phyloP scores from a whole-genome alignment of 2,329 filamentous ascomycete species.

The Blastomyces emzantsi region DNA sequence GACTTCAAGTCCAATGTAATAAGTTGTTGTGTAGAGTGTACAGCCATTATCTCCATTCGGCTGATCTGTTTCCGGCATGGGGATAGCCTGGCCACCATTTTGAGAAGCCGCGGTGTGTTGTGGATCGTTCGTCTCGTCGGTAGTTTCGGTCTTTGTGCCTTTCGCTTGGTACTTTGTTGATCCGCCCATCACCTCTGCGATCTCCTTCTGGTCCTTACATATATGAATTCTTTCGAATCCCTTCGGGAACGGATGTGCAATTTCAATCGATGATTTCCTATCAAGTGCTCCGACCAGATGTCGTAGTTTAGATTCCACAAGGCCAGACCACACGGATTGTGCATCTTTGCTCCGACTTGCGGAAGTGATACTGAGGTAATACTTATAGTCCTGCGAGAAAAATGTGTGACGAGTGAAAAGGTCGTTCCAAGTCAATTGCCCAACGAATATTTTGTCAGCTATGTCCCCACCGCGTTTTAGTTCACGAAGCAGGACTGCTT shows the following conservation, averaged over 20 bases:
- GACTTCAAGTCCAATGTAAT: slow-evolving; percentile 85
- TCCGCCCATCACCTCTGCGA: slow-evolving; percentile 54
- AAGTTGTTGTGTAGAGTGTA: slow-evolving; percentile 76
- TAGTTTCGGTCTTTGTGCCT: slow-evolving; percentile 43
- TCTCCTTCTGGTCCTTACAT: slow-evolving; percentile 54
- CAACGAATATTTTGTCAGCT: slow-evolving; percentile 67
- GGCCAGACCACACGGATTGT: slow-evolving; percentile 79
- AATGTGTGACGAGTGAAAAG: slow-evolving; percentile 86
- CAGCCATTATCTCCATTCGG: slow-evolving; percentile 35
- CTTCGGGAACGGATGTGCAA: slow-evolving; percentile 89
- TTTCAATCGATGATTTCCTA: slow-evolving; percentile 64
- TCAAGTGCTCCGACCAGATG: slow-evolving; percentile 77
- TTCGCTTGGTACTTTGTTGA: slow-evolving; percentile 52
- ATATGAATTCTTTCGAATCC: slow-evolving; percentile 76
- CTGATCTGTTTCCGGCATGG: slow-evolving; percentile 31
- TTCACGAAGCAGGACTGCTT: slow-evolving; percentile 73
- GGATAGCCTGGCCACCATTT: slow-evolving; percentile 35
- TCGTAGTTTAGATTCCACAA: slow-evolving; percentile 88
- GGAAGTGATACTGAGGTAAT: slow-evolving; percentile 83
- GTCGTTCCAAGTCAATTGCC: slow-evolving; percentile 72
- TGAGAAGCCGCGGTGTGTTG: slow-evolving; percentile 42
- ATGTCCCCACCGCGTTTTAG: slow-evolving; percentile 69
- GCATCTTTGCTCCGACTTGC: slow-evolving; percentile 75
- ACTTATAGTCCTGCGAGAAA: slow-evolving; percentile 88
- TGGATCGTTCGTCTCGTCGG: slow-evolving; percentile 43